Evolutionary conservation across 108 stramenopile species (phyloP).

Genomic region (Cylindrotheca closterium): DNA sequence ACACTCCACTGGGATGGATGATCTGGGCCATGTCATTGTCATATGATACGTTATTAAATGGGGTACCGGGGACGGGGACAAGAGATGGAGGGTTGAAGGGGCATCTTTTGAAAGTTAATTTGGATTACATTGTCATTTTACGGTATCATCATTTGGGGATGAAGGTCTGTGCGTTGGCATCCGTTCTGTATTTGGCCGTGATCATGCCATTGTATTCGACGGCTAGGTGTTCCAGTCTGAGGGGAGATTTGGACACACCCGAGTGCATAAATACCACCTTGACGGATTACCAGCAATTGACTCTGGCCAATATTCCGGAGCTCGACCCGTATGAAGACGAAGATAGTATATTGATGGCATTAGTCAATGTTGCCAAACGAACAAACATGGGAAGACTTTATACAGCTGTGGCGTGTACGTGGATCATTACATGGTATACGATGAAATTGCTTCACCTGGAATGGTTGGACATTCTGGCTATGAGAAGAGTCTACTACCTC

Average conservation of each 20-base stretch:
- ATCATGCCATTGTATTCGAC: conserved; percentile 71
- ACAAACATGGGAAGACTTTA: conserved; percentile 53
- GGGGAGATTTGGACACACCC: conserved; percentile 1
- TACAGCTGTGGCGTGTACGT: conserved; percentile 48
- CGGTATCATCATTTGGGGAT: conserved; percentile 80
- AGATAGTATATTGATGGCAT: not conserved
- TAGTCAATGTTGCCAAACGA: conserved; percentile 2
- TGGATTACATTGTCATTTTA: conserved; percentile 81
- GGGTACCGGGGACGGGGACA: conserved; percentile 84
- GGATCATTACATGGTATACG: conserved; percentile 59
- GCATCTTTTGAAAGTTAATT: conserved; percentile 64
- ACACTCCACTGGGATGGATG: conserved; percentile 73
- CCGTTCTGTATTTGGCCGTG: conserved; percentile 55
- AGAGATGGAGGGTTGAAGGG: conserved; percentile 64
- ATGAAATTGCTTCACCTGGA: conserved; percentile 49
- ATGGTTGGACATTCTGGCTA: conserved; percentile 70
- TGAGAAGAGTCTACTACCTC: conserved; percentile 83
- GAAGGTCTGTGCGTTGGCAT: conserved; percentile 48
- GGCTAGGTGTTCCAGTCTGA: conserved; percentile 31
- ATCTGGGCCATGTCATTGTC: conserved; percentile 55
- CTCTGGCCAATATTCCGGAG: conserved; percentile 65
- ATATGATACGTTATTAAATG: conserved; percentile 69
- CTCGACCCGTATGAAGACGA: conserved; percentile 5
- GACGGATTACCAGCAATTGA: conserved; percentile 76
- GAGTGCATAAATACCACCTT: conserved; percentile 31